Conservation (phyloP, 306 rosid species). For the Boehmeria nivea region DNA sequence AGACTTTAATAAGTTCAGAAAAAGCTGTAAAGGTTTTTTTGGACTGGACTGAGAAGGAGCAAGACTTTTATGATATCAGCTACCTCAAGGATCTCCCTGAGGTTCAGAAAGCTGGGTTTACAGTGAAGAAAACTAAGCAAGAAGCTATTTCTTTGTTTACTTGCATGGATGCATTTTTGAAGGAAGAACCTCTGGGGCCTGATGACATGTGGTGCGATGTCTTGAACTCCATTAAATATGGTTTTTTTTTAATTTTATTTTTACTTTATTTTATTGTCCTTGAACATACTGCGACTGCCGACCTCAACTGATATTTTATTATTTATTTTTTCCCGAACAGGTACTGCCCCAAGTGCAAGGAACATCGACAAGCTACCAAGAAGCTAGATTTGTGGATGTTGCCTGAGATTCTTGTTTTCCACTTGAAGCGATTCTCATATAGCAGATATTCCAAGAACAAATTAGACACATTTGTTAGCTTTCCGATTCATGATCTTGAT, state of each 20-base stretch:
- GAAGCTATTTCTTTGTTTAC: conserved; percentile 94
- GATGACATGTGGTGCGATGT: conserved; percentile 91
- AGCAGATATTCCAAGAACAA: conserved; percentile 94
- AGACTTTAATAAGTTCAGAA: conserved; percentile 42
- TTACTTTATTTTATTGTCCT: conserved; percentile 4
- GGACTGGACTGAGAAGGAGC: conserved; percentile 80
- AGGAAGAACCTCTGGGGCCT: conserved; percentile 97
- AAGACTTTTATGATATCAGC: conserved; percentile 60
- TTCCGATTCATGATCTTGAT: conserved; percentile 89
- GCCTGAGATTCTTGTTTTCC: conserved; percentile 95
- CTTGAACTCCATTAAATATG: conserved; percentile 21
- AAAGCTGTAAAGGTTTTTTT: conserved; percentile 47
- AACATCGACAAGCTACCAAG: conserved; percentile 95
- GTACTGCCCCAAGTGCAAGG: conserved; percentile 98
- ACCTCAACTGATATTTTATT: conserved; percentile 5
- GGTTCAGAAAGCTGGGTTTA: conserved; percentile 66
- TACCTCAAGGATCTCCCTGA: conserved; percentile 92
- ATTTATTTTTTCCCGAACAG: conserved; percentile 30
- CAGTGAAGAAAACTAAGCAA: conserved; percentile 79
- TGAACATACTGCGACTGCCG: conserved; percentile 11
- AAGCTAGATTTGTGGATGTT: conserved; percentile 96
- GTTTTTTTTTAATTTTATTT: conserved; percentile 14
- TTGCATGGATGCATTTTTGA: conserved; percentile 94
- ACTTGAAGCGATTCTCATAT: conserved; percentile 90
- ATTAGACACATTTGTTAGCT: conserved; percentile 87